A percentile compares a stretch with the other conserved stretches of the same genome.
Evolutionary conservation across 1,284 basidiomycete species (phyloP).

Genomic region (Abortiporus biennis): DNA sequence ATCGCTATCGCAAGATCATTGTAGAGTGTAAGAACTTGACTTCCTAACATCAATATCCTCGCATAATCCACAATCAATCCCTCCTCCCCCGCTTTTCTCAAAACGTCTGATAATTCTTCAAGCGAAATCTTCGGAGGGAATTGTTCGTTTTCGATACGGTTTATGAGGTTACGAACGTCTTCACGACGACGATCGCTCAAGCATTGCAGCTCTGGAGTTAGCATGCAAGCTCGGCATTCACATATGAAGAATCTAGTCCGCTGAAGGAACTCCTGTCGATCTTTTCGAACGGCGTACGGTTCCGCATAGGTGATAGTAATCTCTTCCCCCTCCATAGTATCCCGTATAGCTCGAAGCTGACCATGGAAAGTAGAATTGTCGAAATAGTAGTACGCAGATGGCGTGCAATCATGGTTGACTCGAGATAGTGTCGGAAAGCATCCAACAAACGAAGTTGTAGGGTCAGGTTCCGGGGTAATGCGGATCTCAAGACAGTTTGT

Average conservation of each 20-base stretch:
- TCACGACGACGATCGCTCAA: slow-evolving; percentile 4
- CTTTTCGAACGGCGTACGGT: slow-evolving; percentile 1
- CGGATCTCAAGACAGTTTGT: slow-evolving; percentile 9
- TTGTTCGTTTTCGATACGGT: slow-evolving; percentile 1
- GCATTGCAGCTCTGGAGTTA: not conserved
- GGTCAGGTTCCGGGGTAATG: slow-evolving; percentile 1
- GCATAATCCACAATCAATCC: slow-evolving; percentile 6
- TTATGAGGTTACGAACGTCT: slow-evolving; percentile 1
- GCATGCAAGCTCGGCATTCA: not conserved
- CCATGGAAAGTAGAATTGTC: slow-evolving; percentile 5
- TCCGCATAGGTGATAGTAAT: slow-evolving; percentile 12
- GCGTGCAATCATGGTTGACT: slow-evolving; percentile 9
- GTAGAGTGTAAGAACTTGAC: slow-evolving; percentile 11
- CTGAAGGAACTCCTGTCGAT: slow-evolving; percentile 5
- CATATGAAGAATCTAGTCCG: slow-evolving; percentile 4
- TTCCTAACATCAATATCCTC: slow-evolving; percentile 8
- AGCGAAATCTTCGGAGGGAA: slow-evolving; percentile 6
- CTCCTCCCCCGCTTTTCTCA: slow-evolving; percentile 8
- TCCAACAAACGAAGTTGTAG: not conserved
- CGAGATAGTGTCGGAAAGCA: slow-evolving; percentile 8
- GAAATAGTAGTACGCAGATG: slow-evolving; percentile 8
- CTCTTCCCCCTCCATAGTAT: slow-evolving; percentile 10
- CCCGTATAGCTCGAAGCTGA: slow-evolving; percentile 5
- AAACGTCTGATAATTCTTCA: slow-evolving; percentile 1
- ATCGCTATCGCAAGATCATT: slow-evolving; percentile 4